Evolutionary conservation across 2,329 filamentous ascomycete genomes (phyloP).

Genomic region (Fusarium concolor): DNA sequence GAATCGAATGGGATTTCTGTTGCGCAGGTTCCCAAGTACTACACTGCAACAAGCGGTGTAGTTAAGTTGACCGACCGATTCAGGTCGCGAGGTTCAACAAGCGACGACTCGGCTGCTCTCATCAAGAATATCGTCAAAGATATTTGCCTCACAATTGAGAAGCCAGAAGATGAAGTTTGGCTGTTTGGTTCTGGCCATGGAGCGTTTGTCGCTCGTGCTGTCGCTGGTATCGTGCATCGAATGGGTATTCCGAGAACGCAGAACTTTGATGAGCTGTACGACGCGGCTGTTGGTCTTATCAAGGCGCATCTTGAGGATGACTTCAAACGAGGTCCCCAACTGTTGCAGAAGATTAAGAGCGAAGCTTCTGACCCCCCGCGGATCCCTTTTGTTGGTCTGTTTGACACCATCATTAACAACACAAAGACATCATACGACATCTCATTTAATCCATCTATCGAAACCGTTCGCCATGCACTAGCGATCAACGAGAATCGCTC

Average conservation of each 20-base stretch:
- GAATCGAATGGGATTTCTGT: constrained; percentile 11
- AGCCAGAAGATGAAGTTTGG: constrained; percentile 42
- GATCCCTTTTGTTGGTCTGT: constrained; percentile 43
- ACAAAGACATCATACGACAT: constrained; percentile 32
- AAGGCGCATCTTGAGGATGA: constrained; percentile 42
- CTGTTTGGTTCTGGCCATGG: constrained; percentile 43
- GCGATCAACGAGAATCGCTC: constrained; percentile 40
- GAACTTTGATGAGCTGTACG: constrained; percentile 38
- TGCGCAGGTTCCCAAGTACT: constrained; percentile 36
- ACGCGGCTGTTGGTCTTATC: constrained; percentile 29
- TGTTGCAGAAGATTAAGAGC: constrained; percentile 28
- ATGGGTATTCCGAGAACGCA: constrained; percentile 28
- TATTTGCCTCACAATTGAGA: constrained; percentile 26
- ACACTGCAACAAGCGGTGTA: constrained; percentile 14
- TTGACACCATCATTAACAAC: constrained; percentile 29
- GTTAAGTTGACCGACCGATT: constrained; percentile 34
- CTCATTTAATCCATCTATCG: constrained; percentile 32
- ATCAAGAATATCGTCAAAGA: constrained; percentile 40
- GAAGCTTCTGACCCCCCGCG: constrained; percentile 18
- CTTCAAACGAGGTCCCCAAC: constrained; percentile 23
- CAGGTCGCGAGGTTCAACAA: constrained; percentile 11
- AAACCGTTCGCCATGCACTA: constrained; percentile 39
- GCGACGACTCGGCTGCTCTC: constrained; percentile 32
- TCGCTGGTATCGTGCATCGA: constrained; percentile 39
- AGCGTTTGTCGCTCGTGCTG: constrained; percentile 39